Percentiles rank a stretch among this genome's conserved stretches.
Evolutionary conservation across 2,329 filamentous ascomycete species (phyloP).

Genomic region (Neoascochyta sp.): DNA sequence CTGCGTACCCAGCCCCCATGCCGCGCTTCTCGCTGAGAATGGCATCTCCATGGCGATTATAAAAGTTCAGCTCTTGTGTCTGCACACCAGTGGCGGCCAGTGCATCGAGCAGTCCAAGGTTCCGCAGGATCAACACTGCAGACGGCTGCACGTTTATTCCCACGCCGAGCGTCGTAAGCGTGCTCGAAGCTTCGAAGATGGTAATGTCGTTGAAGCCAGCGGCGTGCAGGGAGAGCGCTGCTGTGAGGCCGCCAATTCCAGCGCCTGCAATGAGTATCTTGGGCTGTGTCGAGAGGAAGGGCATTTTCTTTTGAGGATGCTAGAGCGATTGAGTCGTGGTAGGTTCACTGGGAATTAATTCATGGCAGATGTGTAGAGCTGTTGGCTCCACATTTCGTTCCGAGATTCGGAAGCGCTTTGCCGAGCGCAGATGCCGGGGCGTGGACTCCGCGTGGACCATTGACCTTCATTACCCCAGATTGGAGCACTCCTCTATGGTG

Average conservation of each 20-base stretch:
- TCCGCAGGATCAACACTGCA: constrained; percentile 45
- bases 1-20: constrained; percentile 40
- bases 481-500: too few relatives aligned
- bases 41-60: constrained; percentile 43
- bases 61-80: constrained; percentile 46
- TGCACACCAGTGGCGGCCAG: constrained; percentile 42
- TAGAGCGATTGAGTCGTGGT: not conserved
- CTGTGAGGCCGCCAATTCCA: constrained; percentile 74
- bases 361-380: not conserved
- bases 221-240: constrained; percentile 67
- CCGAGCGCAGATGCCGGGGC: too few relatives aligned
- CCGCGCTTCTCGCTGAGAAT: constrained; percentile 46
- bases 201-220: constrained; percentile 54
- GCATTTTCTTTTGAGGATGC: constrained; percentile 9
- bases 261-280: constrained; percentile 28
- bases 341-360: not conserved
- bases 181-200: constrained; percentile 43
- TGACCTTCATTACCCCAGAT: too few relatives aligned
- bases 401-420: constrained; percentile 4
- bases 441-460: too few relatives aligned
- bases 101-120: constrained; percentile 42
- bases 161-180: constrained; percentile 45
- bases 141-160: constrained; percentile 49
- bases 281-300: constrained; percentile 18
- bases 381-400: not conserved